phyloP scores from a whole-genome alignment of 192 early-diverging fungal species.

The Entomortierella chlamydospora region DNA sequence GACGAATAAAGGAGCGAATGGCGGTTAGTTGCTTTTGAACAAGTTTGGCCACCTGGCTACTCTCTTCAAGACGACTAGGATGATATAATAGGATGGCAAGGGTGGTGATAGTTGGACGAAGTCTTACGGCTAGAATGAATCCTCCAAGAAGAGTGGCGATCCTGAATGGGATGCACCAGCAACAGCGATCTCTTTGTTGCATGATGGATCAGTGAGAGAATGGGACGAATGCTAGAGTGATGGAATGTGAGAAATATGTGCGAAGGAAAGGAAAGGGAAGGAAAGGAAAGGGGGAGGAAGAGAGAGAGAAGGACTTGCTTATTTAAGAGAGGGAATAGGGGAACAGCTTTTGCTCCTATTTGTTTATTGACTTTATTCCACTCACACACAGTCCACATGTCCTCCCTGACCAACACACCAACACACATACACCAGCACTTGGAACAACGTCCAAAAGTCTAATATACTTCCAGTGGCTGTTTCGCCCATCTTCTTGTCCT shows the following conservation, averaged over 20 bases:
- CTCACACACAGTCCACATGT: too few relatives aligned
- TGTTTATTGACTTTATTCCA: too few relatives aligned
- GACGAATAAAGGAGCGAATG: background rate
- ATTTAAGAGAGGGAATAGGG: background rate
- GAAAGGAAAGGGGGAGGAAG: background rate
- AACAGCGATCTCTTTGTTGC: conserved; percentile 20
- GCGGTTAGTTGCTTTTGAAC: too few relatives aligned
- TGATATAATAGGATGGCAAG: background rate
- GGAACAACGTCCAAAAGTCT: too few relatives aligned
- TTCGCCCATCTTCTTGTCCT: too few relatives aligned
- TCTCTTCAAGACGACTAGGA: too few relatives aligned
- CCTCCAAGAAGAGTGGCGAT: conserved; percentile 41
- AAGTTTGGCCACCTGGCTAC: too few relatives aligned
- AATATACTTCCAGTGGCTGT: background rate
- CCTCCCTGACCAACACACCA: too few relatives aligned
- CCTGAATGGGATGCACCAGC: conserved; percentile 46
- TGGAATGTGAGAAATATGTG: too few relatives aligned
- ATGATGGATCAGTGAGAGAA: background rate
- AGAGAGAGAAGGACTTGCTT: background rate
- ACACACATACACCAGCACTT: too few relatives aligned
- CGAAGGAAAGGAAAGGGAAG: background rate
- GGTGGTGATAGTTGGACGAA: too few relatives aligned
- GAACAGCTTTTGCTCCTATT: background rate
- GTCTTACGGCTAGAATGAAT: conserved; percentile 32
- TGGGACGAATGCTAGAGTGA: background rate